These are phyloP conservation scores for Malus orientalis DNA, from an alignment of 306 rosid genomes.

Conservation along the genomic window DNA sequence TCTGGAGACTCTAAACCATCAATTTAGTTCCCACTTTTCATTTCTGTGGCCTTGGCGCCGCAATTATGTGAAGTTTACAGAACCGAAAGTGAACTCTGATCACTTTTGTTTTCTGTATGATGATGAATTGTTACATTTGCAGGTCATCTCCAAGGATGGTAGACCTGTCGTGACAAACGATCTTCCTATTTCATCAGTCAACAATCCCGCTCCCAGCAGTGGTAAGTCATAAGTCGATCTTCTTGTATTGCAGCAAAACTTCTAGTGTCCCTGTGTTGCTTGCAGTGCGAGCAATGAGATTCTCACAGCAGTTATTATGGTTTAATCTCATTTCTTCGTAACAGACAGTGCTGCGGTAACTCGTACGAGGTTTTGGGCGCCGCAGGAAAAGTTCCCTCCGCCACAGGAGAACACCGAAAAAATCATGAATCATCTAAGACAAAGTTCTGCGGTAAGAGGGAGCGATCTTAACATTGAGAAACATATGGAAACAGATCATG, in stretches of 20 bases:
- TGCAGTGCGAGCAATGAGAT: not conserved
- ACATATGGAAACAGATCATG: not conserved
- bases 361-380: constrained; percentile 13
- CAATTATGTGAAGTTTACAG: not conserved
- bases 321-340: constrained; percentile 2
- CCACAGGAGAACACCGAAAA: constrained; percentile 38
- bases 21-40: not conserved
- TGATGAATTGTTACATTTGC: constrained; percentile 10
- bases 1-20: not conserved
- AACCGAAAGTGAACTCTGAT: not conserved
- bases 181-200: constrained; percentile 11
- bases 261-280: not conserved
- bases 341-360: constrained; percentile 24
- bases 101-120: not conserved
- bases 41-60: not conserved
- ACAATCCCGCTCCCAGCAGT: constrained; percentile 16
- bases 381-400: constrained; percentile 8
- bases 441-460: constrained; percentile 20
- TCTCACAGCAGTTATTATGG: not conserved
- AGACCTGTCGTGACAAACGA: constrained; percentile 31
- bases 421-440: constrained; percentile 35
- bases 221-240: constrained; percentile 25
- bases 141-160: constrained; percentile 72
- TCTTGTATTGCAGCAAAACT: not conserved
- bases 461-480: not conserved